Percentiles rank a stretch among this genome's conserved stretches.
These are phyloP conservation scores for Gossypium bickii DNA, from an alignment of 345 rosid genomes.

Conservation along the genomic window DNA sequence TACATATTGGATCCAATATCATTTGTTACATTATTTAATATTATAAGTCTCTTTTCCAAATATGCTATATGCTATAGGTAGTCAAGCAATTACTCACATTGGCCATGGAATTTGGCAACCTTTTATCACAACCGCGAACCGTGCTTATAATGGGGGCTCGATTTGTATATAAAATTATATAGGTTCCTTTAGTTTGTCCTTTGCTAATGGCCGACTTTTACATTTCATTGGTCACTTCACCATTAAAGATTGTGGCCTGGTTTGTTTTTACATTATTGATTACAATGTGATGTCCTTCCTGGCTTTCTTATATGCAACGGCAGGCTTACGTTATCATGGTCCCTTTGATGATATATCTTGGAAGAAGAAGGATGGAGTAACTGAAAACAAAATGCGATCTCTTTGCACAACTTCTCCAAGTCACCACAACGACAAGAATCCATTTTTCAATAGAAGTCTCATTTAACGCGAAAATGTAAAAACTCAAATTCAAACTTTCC, in stretches of 20 bases:
- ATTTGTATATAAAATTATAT: neutral
- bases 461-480: too few relatives aligned
- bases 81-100: neutral
- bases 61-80: neutral
- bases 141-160: neutral
- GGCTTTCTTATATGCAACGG: neutral
- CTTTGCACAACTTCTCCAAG: too few relatives aligned
- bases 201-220: neutral
- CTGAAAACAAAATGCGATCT: too few relatives aligned
- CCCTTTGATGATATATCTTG: neutral
- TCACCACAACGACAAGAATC: too few relatives aligned
- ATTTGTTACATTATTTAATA: neutral
- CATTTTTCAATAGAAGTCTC: too few relatives aligned
- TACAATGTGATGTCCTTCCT: neutral
- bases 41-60: neutral
- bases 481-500: too few relatives aligned
- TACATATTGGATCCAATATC: conserved; percentile 3
- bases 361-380: too few relatives aligned
- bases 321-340: neutral
- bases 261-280: neutral
- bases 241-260: neutral
- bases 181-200: neutral
- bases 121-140: conserved; percentile 9
- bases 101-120: conserved; percentile 10
- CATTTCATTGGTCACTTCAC: neutral